Base-by-base conservation (phyloP, 768 basidiomycete species). In the Boletus fagicola region DNA sequence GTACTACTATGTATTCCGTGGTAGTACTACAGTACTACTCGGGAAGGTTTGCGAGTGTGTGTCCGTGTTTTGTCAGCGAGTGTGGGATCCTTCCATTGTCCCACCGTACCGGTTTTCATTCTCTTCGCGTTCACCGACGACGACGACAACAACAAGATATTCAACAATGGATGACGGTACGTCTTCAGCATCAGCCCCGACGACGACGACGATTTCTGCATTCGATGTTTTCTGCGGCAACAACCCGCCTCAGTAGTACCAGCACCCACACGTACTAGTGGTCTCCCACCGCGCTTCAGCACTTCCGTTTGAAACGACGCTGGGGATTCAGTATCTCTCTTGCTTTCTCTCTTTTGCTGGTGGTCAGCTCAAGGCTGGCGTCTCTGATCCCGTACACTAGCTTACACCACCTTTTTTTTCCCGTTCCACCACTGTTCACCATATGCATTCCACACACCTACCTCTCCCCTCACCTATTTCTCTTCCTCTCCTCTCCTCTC, bases 171-270 rank as follows among this genome's bases (percentile, higher is more conserved):
- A 80, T 80, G 80, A 88, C 85, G 87, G 87, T 88, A 88, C 87
- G 87, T 88, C 77, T 72, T 80, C 87, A 87, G 79, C 86, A 86
- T 86, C 84, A 82, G 77, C 84, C 76, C 78, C 86, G 78, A 76
- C 85, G 74, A 77, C 85, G 71, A 73, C 75, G 77, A 77, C 83
- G 72, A 78, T 72, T 75, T 75, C 75, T 77, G 65, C 73, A 68
- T 72, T 75, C 74, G 71, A 65, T 70, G 58, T 74, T 68, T 72
- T 76, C 72, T 75, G 75, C 68, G 73, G 70, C 72, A 63, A 69
- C 65, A 59, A 51, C 61, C 62, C 70, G 60, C 70, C 63, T 57
- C 69, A 62, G 69, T 68, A 62, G 66, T 72, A 60, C 59, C 70
- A 72, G 54, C 68, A 64, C 65, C 1, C 38, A 47, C 64, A 44